Base-by-base conservation (phyloP, 768 basidiomycete genomes). In the Gloeostereum incarnatum region DNA sequence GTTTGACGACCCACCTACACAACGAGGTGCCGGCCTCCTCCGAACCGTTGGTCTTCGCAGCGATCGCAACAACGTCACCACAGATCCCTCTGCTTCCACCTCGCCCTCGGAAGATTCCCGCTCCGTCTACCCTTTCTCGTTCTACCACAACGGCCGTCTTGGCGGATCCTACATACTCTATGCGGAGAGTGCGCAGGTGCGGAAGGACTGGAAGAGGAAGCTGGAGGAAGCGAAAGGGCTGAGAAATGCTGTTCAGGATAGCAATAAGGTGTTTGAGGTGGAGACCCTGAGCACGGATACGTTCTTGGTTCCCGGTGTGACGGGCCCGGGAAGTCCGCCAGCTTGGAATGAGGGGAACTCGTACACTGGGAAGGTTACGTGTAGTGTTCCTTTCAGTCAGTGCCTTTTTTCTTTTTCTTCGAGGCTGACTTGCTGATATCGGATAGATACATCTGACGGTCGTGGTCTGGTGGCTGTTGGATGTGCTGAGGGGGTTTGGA, bases 401-500 rank as follows among this genome's bases (percentile, higher is more conserved):
- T 77, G 31, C 55, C 63, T 50, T n/a, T 17, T 25, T 16, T n/a
- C 1, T 7, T 36, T 27, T 19, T 21, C 35, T 11, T 11, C 5
- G 6, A 1, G 16, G 1, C 5, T 34, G 10, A 16, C n/a, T 25
- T 19, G 16, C 17, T 31, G 18, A 19, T n/a, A 6, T 27, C 78
- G 80, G 3, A 76, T 80, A 90, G 88, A 75, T 44, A 91, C 87
- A 2, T 68, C 78, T 1, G 89, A 93, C 54, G 80, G 83, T 8
- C 75, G 87, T 31, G 73, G 75, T 2, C 68, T 96, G 19, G 82
- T 94, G 14, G 88, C 91, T 1, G 78, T 93, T 42, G 92, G 91
- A 16, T 92, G 90, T 55, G 79, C 84, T 3, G 88, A 93, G 51
- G 92, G 92, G 21, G 86, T 96, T 16, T 96, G 89, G 86, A 92